These are phyloP conservation scores for Plectosphaerella plurivora DNA, from an alignment of 2,329 filamentous ascomycete genomes.

Conservation along the genomic window DNA sequence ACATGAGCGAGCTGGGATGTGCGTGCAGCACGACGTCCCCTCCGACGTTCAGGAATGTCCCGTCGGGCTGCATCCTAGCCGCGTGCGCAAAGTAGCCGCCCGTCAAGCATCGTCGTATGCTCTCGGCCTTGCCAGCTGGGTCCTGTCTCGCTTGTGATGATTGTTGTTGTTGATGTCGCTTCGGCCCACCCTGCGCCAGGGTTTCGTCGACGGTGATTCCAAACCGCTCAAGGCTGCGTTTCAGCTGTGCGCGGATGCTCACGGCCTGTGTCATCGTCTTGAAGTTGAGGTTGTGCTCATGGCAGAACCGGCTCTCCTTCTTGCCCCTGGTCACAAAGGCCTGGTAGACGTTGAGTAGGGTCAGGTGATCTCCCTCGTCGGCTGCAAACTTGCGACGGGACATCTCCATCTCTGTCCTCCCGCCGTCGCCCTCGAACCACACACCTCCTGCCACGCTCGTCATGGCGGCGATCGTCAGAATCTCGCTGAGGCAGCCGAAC, in stretches of 20 bases:
- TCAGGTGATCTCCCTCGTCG: constrained; percentile 91
- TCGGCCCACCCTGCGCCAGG: constrained; percentile 25
- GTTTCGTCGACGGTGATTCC: constrained; percentile 66
- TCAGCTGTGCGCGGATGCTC: constrained; percentile 81
- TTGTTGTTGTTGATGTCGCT: constrained; percentile 21
- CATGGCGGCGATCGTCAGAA: constrained; percentile 92
- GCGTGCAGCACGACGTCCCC: constrained; percentile 75
- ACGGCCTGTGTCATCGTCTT: constrained; percentile 78
- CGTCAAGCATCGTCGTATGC: constrained; percentile 80
- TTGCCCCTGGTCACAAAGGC: constrained; percentile 78
- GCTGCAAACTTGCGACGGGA: constrained; percentile 79
- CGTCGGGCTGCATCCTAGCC: constrained; percentile 89
- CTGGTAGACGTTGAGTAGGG: constrained; percentile 88
- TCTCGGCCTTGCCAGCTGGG: constrained; percentile 49
- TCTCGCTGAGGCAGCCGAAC: constrained; percentile 78
- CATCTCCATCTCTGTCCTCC: constrained; percentile 70
- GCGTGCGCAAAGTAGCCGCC: constrained; percentile 91
- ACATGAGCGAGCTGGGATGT: constrained; percentile 90
- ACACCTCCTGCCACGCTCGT: constrained; percentile 77
- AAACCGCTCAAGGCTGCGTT: constrained; percentile 82
- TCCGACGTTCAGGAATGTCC: constrained; percentile 81
- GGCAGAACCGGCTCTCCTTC: constrained; percentile 82
- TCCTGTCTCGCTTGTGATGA: constrained; percentile 18
- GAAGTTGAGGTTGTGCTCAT: constrained; percentile 82
- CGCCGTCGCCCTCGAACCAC: constrained; percentile 77